A percentile compares a stretch with the other conserved stretches of the same genome.
These are phyloP conservation scores for Dactylorhiza incarnata DNA, from an alignment of 106 monocot genomes.

Conservation along the genomic window DNA sequence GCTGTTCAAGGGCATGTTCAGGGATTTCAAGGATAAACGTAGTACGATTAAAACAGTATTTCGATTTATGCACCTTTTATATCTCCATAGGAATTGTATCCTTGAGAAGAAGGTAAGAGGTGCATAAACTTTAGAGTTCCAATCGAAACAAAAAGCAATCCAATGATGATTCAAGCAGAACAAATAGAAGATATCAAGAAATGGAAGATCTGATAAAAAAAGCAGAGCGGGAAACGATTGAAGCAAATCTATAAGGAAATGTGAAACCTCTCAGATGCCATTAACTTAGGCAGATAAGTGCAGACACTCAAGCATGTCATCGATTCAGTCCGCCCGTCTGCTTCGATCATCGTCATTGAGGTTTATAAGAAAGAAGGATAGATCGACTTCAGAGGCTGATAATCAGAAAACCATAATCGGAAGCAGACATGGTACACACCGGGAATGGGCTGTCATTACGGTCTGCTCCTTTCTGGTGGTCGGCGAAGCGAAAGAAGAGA, in stretches of 20 bases:
- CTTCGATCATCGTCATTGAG: constrained; percentile 10
- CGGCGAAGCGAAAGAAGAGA: too few species aligned
- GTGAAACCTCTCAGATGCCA: constrained; percentile 8
- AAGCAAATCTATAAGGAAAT: background rate
- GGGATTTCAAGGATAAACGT: background rate
- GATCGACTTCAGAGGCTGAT: too few species aligned
- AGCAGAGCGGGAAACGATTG: background rate
- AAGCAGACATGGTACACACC: too few species aligned
- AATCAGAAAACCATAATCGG: too few species aligned
- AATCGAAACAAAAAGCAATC: background rate
- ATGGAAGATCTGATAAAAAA: too few species aligned
- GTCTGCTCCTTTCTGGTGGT: too few species aligned
- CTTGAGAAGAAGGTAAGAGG: background rate
- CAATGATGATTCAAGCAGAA: too few species aligned
- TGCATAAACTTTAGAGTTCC: background rate
- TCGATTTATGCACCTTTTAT: constrained; percentile 13
- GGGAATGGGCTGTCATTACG: too few species aligned
- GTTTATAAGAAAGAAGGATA: background rate
- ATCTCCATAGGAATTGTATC: constrained; percentile 5
- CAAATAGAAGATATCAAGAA: too few species aligned
- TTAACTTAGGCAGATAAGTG: background rate
- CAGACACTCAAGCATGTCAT: constrained; percentile 18
- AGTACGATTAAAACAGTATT: background rate
- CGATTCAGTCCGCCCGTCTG: constrained; percentile 19
- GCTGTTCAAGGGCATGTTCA: too few species aligned